Percentiles rank a stretch among this genome's conserved stretches.
phyloP scores from a whole-genome alignment of 441 rosid genomes.

The Kokia cookei region DNA sequence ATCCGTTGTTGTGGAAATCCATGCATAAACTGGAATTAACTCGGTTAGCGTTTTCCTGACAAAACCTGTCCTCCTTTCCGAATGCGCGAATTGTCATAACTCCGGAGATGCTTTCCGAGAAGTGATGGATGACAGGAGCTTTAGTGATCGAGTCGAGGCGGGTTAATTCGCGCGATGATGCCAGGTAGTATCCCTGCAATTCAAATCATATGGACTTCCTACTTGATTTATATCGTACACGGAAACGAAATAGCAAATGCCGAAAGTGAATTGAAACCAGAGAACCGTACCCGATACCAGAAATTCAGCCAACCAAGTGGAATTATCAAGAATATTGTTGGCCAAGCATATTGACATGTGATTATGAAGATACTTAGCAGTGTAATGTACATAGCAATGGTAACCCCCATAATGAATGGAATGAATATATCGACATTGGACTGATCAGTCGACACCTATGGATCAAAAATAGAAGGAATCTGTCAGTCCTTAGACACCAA shows the following conservation, averaged over 20 bases:
- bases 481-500: conserved; percentile 6
- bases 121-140: conserved; percentile 92
- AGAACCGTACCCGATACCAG: conserved; percentile 70
- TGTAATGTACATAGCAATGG: conserved; percentile 65
- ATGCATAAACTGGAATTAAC: conserved; percentile 65
- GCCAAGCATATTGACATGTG: conserved; percentile 95
- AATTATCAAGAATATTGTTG: conserved; percentile 64
- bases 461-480: not conserved
- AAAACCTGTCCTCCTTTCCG: conserved; percentile 43
- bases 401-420: conserved; percentile 54
- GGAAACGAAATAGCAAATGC: not conserved
- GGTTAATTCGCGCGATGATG: conserved; percentile 80
- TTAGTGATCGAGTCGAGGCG: conserved; percentile 92
- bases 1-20: conserved; percentile 88
- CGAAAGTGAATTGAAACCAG: not conserved
- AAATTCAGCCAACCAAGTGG: conserved; percentile 86
- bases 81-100: conserved; percentile 81
- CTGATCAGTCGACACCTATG: conserved; percentile 92
- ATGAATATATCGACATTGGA: conserved; percentile 74
- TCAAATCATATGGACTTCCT: not conserved
- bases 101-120: conserved; percentile 89
- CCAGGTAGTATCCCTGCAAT: conserved; percentile 69
- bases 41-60: conserved; percentile 59
- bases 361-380: conserved; percentile 76
- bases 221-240: not conserved